Base-by-base conservation (phyloP, 176 grass and related monocot species). In the Musa troglodytarum region DNA sequence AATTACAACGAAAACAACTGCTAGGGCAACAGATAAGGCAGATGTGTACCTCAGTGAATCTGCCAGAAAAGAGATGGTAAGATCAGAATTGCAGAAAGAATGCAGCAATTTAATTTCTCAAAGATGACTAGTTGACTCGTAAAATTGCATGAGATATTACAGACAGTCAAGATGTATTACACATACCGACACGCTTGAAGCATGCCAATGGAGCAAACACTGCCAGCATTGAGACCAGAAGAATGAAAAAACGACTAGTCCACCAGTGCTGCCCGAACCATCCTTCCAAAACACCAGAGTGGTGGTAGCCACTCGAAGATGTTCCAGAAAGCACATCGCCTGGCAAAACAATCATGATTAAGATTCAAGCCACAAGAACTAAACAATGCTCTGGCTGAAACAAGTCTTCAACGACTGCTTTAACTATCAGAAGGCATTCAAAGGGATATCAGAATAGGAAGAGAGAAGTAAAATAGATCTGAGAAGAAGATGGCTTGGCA, bases 251-350 rank as follows among this genome's bases (percentile, higher is more conserved):
- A 73, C 93, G 90, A 66, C 82, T 81, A 85, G 81, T 90, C 90
- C 94, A 97, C 57, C 85, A 73, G 21, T 88, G 85, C 76, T 78
- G 77, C 54, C 88, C 90, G 85, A 97, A 97, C 90, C 94, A 97
- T n/a, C 88, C 83, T 87, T 97, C 94, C 55, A 93, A 85, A 24
- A 97, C 79, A 23, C 94, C 90, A 59, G 43, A 81, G 78, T 97
- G 90, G 78, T 91, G 90, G 63, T 84, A 71, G 50, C 90, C 90
- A n/a, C 54, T 85, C 57, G 90, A 81, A 19, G 93, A 93, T 86
- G 90, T 97, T 81, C 93, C 93, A 9, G 93, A 97, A 16, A 97
- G 78, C 73, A 97, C 94, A 80, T 97, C 94, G 80, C 90, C 93
- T 96, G 51, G 50, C 22, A 65, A 71, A 21, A 79, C 69, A 19